Percentiles rank a stretch among this genome's conserved stretches.
Evolutionary conservation across 192 early-diverging fungal genomes (phyloP).

Genomic region (Entomortierella lignicola): DNA sequence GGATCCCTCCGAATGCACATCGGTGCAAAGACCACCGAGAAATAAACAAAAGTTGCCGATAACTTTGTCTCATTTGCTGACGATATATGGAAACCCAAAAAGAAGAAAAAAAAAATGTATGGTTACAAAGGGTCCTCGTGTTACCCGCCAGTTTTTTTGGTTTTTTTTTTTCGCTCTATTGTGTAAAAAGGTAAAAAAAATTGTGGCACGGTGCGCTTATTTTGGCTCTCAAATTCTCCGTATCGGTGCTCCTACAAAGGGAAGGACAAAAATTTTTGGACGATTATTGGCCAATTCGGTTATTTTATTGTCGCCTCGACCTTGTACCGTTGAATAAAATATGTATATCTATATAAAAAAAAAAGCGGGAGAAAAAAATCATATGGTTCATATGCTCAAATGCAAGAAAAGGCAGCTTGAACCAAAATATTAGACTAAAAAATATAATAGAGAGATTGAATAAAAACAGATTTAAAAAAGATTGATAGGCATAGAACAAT

Average conservation of each 20-base stretch:
- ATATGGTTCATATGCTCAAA: not conserved
- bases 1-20: too few relatives aligned
- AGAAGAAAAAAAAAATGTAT: too few relatives aligned
- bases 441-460: not conserved
- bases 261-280: not conserved
- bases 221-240: conserved; percentile 11
- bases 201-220: conserved; percentile 11
- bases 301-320: conserved; percentile 1
- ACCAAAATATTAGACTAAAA: not conserved
- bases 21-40: not conserved
- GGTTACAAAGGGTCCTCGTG: conserved; percentile 4
- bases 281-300: conserved; percentile 11
- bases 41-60: not conserved
- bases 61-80: not conserved
- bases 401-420: too few relatives aligned
- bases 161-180: not conserved
- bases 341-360: not conserved
- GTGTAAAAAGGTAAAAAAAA: not conserved
- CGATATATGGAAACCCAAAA: too few relatives aligned
- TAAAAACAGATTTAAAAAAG: too few relatives aligned
- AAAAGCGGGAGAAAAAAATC: not conserved
- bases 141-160: conserved; percentile 12
- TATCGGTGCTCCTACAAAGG: conserved; percentile 12
- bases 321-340: not conserved
- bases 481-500: not conserved